Evolutionary conservation across 495 filamentous ascomycete species (phyloP), one percentile per base, ranked within the genome.

Genomic region (Penicillium tannophilum): DNA sequence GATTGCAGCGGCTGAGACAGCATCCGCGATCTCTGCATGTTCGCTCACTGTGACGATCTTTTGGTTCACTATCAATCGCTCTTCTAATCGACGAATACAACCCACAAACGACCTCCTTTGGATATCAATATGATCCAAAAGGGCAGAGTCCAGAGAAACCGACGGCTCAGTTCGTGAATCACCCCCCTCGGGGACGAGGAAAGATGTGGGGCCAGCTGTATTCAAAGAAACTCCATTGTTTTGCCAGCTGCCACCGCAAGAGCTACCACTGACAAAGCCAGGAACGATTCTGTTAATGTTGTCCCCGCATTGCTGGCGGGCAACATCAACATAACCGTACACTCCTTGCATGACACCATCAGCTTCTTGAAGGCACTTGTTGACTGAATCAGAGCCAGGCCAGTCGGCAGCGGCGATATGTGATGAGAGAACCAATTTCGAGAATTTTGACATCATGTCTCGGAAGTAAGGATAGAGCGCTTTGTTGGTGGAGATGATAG

Each of bases 401-500:
- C 90, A 97, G 71, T 98, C 94, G 30, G 93, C 89, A 23, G 93
- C 90, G 36, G 94, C 94, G 67, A 98, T 96, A 71, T 98, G 94
- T n/a, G 94, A 97, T 20, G 93, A 98, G 35, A 98, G 84, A 23
- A 98, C 95, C 39, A 98, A 80, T 72, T 98, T 98, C 39, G 95
- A 98, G 74, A 98, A 98, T 63, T 94, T 90, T 6, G 94, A 98
- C 94, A 98, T 98, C 89, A 97, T 97, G 68, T 97, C 95, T 51
- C 95, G 85, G 74, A 97, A 98, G 76, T 98, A 92, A 30, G 95
- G 94, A 66, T 98, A 97, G 44, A 98, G 79, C 2, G 90, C 87
- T 74, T 96, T 96, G 74, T 98, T 98, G 8, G 92, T 93, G 8
- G 91, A 94, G 54, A 98, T 98, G 69, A 98, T 97, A n/a, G 94